Percentiles rank a stretch among this genome's conserved stretches.
Evolutionary conservation across 192 early-diverging fungal genomes (phyloP).

Genomic region (Rhizophagus prolifer): DNA sequence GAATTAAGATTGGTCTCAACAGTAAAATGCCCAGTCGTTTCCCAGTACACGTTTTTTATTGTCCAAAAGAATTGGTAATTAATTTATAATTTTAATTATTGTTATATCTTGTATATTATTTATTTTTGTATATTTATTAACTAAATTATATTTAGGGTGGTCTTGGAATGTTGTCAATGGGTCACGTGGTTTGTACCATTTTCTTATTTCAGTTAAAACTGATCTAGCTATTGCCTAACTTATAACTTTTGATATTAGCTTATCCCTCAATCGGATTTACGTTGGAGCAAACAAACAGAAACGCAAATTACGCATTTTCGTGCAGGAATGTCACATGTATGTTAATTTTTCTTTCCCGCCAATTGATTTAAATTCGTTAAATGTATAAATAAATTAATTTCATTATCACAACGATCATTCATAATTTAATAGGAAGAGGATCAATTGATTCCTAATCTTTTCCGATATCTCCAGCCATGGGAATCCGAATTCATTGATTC

Average conservation of each 20-base stretch:
- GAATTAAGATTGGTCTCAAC: constrained; percentile 99
- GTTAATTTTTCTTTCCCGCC: neutral
- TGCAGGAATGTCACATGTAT: constrained; percentile 88
- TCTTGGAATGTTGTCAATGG: constrained; percentile 98
- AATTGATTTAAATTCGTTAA: neutral
- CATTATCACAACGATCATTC: neutral
- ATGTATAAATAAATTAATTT: neutral
- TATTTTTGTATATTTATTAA: neutral
- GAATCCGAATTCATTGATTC: constrained; percentile 99
- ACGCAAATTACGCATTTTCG: constrained; percentile 97
- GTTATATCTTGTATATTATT: neutral
- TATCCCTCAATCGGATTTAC: constrained; percentile 94
- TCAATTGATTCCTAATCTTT: constrained; percentile 95
- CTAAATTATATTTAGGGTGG: constrained; percentile 81
- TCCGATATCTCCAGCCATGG: constrained; percentile 98
- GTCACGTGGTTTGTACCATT: constrained; percentile 64
- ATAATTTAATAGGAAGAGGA: constrained; percentile 66
- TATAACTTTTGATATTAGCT: constrained; percentile 36
- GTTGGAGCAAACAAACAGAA: constrained; percentile 97
- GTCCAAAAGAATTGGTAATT: constrained; percentile 6
- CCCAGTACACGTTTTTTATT: constrained; percentile 89
- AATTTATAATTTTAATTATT: neutral
- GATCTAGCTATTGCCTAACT: neutral
- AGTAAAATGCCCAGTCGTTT: constrained; percentile 98
- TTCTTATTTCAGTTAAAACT: neutral